Evolutionary conservation across 306 rosid species (phyloP), one percentile per base, ranked within the genome.

Genomic region (Benincasa hispida): DNA sequence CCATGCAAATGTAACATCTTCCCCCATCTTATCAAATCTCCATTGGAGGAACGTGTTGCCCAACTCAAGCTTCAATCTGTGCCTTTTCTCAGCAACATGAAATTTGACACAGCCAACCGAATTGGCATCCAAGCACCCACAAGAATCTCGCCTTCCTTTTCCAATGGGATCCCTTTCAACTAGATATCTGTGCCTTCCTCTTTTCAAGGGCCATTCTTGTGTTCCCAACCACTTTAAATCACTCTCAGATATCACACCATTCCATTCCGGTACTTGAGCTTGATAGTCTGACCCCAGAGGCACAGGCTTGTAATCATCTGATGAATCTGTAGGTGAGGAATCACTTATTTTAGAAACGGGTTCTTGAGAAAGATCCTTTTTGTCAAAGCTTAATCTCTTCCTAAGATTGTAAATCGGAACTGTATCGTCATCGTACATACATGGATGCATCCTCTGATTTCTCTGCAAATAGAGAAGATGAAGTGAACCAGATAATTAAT

Each of bases 81-180:
- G 55, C 77, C 89, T 86, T 89, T 85, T 92, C 91, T 95, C 96
- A 32, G 85, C 51, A 75, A 87, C 69, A 59, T 95, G 99, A 77
- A 95, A 90, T 83, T 83, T 80, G 68, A 87, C 87, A 80, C 99
- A 95, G 32, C 85, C 89, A 27, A 85, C 74, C 35, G 96, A 92
- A 51, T 87, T 89, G 19, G 83, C 74, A 35, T 59, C 82, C 30
- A 70, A 54, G 60, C 98, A 94, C 72, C 92, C 96, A 62, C 99
- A 94, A 8, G 79, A 81, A 62, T 86, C 94, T 81, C 83, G 92
- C 80, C 99, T 89, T 76, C 97, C 99, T 85, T 72, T 95, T 76
- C 98, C 99, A 27, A 95, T 90, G 76, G 96, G 98, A 47, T 92
- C 98, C 83, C 96, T 88, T 85, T 92, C 96, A 28, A 90, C 79